Base-by-base conservation (phyloP, 1,284 basidiomycete genomes). In the Malassezia sp. region DNA sequence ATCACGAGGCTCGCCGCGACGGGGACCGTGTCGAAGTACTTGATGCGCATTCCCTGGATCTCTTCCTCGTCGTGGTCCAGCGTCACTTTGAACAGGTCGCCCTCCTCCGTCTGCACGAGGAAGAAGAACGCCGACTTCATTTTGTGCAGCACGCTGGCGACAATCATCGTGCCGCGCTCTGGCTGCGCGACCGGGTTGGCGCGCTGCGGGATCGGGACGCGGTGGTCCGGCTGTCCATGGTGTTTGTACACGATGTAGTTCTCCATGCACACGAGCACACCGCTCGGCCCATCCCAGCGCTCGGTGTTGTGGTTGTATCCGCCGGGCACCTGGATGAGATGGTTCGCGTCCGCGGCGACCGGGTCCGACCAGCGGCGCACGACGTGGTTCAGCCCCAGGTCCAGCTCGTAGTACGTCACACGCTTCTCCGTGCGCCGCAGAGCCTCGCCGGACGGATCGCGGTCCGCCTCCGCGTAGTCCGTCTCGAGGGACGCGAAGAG, bases 61-160 rank as follows among this genome's bases (percentile, higher is more conserved):
- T 66, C 61, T 31, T 68, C 67, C 18, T 60, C 65, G n/a, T 67
- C 59, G 33, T 70, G 67, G 31, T 70, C 67, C 38, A 70, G 61
- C 4, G 67, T 65, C 24, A 70, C 51, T 53, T 68, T 68, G 60
- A 68, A 70, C 36, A 70, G 44, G 40, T 70, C 67, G 26, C 67
- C 67, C 20, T 63, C 56, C 38, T 70, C 67, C 9, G 54, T 59
- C 49, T 70, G 67, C 10, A 68, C 45, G 22, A 70, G 55, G 29
- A 70, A 54, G 53, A 70, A 70, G 45, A 70, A 70, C 42, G 61
- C 59, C 28, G 56, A 54, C 49, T 70, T 70, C 63, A 70, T 67
- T 38, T 61, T 58, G 56, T 70, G 67, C 45, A 65, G 47, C 23
- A 70, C 67, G 20, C 62, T 65, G 2, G 65, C 58, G 5, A 66